Evolutionary conservation across 495 filamentous ascomycete genomes (phyloP).

Genomic region (Tetracladium marchalianum): DNA sequence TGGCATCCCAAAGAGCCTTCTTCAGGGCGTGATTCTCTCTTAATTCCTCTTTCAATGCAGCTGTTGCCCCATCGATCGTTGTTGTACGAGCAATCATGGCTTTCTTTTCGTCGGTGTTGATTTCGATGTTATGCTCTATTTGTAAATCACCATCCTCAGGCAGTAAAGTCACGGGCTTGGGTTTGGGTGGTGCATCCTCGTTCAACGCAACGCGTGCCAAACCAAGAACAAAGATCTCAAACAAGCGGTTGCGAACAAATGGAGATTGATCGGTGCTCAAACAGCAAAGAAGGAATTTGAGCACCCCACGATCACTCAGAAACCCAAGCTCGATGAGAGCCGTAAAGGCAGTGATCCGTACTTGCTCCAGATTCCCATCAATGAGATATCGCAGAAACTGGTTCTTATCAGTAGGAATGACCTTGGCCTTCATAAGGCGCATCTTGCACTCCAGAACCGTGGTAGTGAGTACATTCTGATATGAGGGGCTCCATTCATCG

Average conservation of each 20-base stretch:
- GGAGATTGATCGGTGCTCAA: slow-evolving; percentile 73
- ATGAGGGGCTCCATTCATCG: slow-evolving; percentile 89
- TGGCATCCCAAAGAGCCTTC: slow-evolving; percentile 66
- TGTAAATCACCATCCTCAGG: slow-evolving; percentile 18
- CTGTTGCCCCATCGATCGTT: slow-evolving; percentile 66
- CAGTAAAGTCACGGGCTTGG: slow-evolving; percentile 1
- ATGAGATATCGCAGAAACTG: slow-evolving; percentile 76
- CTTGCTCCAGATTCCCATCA: slow-evolving; percentile 64
- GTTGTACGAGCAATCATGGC: slow-evolving; percentile 61
- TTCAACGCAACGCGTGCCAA: slow-evolving; percentile 78
- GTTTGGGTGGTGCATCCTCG: slow-evolving; percentile 30
- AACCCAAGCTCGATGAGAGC: slow-evolving; percentile 71
- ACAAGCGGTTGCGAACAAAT: slow-evolving; percentile 62
- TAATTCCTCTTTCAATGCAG: slow-evolving; percentile 64
- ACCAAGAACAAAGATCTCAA: slow-evolving; percentile 55
- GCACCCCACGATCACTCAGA: slow-evolving; percentile 47
- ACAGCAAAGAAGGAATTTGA: slow-evolving; percentile 59
- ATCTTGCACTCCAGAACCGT: slow-evolving; percentile 73
- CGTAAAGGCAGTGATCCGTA: slow-evolving; percentile 76
- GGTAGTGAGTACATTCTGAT: slow-evolving; percentile 80
- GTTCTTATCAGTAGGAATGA: slow-evolving; percentile 48
- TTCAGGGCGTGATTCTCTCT: slow-evolving; percentile 50
- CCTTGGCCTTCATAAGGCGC: slow-evolving; percentile 59
- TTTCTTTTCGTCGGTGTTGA: slow-evolving; percentile 37
- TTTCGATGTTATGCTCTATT: slow-evolving; percentile 20